Percentiles rank a stretch among this genome's conserved stretches.
Conservation (phyloP, 164 flowering plant genomes). For the Chloranthus sessilifolius region DNA sequence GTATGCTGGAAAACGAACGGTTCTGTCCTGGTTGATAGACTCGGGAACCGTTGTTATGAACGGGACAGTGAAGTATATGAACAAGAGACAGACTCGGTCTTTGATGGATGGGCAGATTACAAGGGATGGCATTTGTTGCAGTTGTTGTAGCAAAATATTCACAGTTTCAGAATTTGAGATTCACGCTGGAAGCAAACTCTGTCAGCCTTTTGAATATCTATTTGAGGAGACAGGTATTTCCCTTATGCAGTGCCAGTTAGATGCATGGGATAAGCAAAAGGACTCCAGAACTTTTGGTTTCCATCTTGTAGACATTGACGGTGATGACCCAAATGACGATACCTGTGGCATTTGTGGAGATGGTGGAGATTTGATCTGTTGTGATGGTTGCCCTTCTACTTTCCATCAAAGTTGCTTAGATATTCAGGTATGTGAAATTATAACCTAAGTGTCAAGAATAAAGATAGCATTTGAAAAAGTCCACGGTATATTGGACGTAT, state of each 20-base stretch:
- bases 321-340: conserved; percentile 97
- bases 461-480: too few species aligned
- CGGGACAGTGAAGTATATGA: conserved; percentile 85
- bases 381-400: conserved; percentile 99
- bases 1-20: conserved; percentile 72
- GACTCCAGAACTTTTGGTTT: conserved; percentile 44
- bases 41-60: conserved; percentile 57
- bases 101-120: conserved; percentile 90
- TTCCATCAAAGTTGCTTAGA: conserved; percentile 86
- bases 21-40: conserved; percentile 91
- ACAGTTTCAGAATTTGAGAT: conserved; percentile 88
- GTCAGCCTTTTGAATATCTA: conserved; percentile 78
- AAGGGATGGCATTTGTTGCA: conserved; percentile 89
- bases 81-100: conserved; percentile 47
- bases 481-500: too few species aligned
- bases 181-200: conserved; percentile 87
- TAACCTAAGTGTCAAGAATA: too few species aligned
- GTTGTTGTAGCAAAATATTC: conserved; percentile 90
- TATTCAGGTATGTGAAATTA: conserved; percentile 48
- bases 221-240: conserved; percentile 65
- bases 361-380: conserved; percentile 97
- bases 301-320: conserved; percentile 44
- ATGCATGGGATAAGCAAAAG: conserved; percentile 83
- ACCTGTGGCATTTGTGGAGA: conserved; percentile 96
- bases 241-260: conserved; percentile 74